These are phyloP conservation scores for Cucurbita maxima DNA, from an alignment of 306 rosid species.

Conservation along the genomic window DNA sequence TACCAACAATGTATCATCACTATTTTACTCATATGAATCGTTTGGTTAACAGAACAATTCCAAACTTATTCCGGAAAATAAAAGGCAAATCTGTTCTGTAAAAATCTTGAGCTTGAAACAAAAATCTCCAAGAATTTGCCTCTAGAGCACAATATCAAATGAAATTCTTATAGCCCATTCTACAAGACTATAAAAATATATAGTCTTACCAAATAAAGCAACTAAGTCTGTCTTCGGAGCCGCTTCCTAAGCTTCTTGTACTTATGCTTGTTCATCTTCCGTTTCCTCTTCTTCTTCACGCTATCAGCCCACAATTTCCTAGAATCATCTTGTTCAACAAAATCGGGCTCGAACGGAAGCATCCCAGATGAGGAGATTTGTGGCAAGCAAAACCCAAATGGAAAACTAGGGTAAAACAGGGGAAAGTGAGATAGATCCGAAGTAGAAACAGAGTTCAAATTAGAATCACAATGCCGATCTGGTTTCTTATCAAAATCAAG, in stretches of 20 bases:
- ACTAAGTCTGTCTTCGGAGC: constrained; percentile 42
- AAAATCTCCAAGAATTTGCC: not conserved
- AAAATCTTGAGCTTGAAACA: not conserved
- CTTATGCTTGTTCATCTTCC: constrained; percentile 76
- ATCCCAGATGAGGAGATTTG: constrained; percentile 18
- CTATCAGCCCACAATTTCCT: constrained; percentile 62
- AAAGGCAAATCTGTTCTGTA: not conserved
- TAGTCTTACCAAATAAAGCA: constrained; percentile 12
- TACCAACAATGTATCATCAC: not conserved
- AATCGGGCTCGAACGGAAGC: constrained; percentile 16
- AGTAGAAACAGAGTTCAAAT: not conserved
- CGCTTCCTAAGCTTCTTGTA: constrained; percentile 63
- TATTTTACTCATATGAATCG: not conserved
- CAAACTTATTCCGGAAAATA: constrained; percentile 3
- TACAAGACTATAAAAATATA: not conserved
- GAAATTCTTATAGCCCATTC: not conserved
- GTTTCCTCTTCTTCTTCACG: constrained; percentile 78
- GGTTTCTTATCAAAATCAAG: not conserved
- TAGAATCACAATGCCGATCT: not conserved
- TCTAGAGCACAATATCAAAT: not conserved
- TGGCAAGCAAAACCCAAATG: constrained; percentile 34
- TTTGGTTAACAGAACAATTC: constrained; percentile 2
- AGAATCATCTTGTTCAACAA: constrained; percentile 22
- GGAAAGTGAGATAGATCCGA: constrained; percentile 7
- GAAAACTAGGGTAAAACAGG: constrained; percentile 35